Evolutionary conservation across 768 basidiomycete genomes (phyloP), one percentile per base, ranked within the genome.

Genomic region (Pleurotus salmoneostramineus): DNA sequence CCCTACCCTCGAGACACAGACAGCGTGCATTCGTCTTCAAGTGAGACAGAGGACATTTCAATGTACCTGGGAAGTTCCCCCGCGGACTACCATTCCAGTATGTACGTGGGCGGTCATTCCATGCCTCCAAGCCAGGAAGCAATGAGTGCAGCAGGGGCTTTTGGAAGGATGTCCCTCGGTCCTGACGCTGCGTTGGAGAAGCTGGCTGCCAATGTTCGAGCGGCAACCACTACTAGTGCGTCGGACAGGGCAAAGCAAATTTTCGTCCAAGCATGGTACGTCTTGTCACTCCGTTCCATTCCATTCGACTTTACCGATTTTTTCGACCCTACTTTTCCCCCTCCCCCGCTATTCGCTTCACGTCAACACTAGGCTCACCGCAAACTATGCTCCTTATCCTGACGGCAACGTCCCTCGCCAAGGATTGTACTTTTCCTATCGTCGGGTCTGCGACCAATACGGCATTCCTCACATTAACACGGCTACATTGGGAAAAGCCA

Each of bases 401-500:
- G 93, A 94, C 72, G 93, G 93, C 36, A 95, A 95, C 70, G 94
- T 95, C 36, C 91, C 94, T 46, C 86, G 94, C 54, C 94, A 96
- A 68, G 94, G 93, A 5, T 83, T 97, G 51, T 97, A 95, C 73
- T 92, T 93, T 69, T 95, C 93, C 35, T 97, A 95, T 74, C 83
- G 89, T 61, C 80, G 92, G 56, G 87, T 95, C 57, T 95, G 92
- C 72, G 91, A 94, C 74, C 89, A 93, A 72, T 93, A 95, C 74
- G 89, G 90, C 52, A 91, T 95, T 60, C 91, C 91, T 54, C 92
- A 95, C 68, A 93, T 96, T 77, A 97, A 95, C 78, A 93, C 94
- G 37, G 95, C 95, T 63, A 94, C 94, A 1, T 81, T 97, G 65
- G 95, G 95, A 61, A 97, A 97, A 72, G 93, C 94, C 47, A 94